These are phyloP conservation scores for Metarhizium robertsii DNA, from an alignment of 2,329 filamentous ascomycete species.

Conservation along the genomic window DNA sequence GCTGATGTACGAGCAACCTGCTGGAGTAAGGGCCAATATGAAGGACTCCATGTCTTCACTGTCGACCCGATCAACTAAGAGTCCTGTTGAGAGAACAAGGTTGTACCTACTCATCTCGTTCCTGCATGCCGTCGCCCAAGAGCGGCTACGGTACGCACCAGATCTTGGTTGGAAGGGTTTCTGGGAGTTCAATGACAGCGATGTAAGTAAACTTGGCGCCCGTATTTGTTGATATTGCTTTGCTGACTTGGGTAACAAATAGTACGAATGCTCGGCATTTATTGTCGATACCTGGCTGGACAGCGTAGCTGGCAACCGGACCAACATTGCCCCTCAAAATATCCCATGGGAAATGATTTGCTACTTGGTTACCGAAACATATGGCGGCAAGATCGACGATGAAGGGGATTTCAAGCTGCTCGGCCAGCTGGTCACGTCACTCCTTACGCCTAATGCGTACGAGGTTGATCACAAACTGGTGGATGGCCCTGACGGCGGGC, in stretches of 20 bases:
- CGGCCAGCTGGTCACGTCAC: conserved; percentile 59
- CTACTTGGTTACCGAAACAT: conserved; percentile 84
- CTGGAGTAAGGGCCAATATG: conserved; percentile 95
- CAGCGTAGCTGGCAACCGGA: conserved; percentile 68
- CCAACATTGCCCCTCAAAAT: conserved; percentile 86
- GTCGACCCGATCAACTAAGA: conserved; percentile 64
- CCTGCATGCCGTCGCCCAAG: conserved; percentile 91
- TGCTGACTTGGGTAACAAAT: neutral
- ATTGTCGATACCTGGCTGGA: conserved; percentile 96
- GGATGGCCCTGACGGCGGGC: conserved; percentile 50
- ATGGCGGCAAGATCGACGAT: conserved; percentile 95
- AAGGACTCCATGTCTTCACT: conserved; percentile 88
- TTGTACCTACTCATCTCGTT: conserved; percentile 89
- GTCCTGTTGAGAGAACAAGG: conserved; percentile 82
- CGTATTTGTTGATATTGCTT: conserved; percentile 5
- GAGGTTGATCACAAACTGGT: conserved; percentile 89
- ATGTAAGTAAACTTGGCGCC: conserved; percentile 55
- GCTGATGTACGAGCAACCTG: conserved; percentile 96
- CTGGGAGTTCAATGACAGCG: conserved; percentile 99
- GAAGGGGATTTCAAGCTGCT: conserved; percentile 73
- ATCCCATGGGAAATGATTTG: conserved; percentile 96
- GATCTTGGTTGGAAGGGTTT: conserved; percentile 95
- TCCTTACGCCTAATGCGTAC: conserved; percentile 82
- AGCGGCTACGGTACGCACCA: conserved; percentile 87
- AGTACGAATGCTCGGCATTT: conserved; percentile 96